Base-by-base conservation (phyloP, 169 alveolate genomes). In the Plasmodium billcollinsi region DNA sequence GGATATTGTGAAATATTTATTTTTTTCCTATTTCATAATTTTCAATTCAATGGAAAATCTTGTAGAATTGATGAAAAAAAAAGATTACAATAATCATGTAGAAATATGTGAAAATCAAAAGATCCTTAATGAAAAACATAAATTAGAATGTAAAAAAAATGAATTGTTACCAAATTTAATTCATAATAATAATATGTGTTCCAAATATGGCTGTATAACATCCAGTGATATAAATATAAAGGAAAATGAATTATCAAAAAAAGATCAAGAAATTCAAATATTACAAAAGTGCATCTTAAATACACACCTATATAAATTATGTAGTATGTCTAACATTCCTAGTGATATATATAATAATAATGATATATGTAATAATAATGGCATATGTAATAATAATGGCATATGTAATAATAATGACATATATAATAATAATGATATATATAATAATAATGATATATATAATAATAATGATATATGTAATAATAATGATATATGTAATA, bases 41-140 rank as follows among this genome's bases (percentile, higher is more conserved):
- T 86, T 86, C 72, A 86, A 86, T 56, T 72, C 92, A 1, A 15
- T 61, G 18, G 76, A 86, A 71, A 86, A 86, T 62, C 67, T 86
- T 49, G n/a, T 86, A 43, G 73, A 67, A 14, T 61, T 86, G 45
- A 72, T 86, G 75, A 58, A 49, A 15, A 78, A n/a, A 18, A 43
- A 56, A 8, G 20, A 50, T 45, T 8, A 8, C 3, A 21, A 56
- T 12, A 14, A 56, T 56, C 3, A 56, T 12, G 47, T 39, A 39
- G 47, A 39, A 39, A 39, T 39, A 39, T 39, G 9, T 39, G 47
- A 39, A 39, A 11, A 39, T 39, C 47, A 39, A 39, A 39, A 39
- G 9, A 0, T 39, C 2, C 9, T 3, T 5, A 39, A 39, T 39
- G 47, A 39, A 39, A 39, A 39, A 2, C 47, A 39, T 39, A 6